Evolutionary conservation across 768 basidiomycete species (phyloP).

Genomic region (Inosperma sp.): DNA sequence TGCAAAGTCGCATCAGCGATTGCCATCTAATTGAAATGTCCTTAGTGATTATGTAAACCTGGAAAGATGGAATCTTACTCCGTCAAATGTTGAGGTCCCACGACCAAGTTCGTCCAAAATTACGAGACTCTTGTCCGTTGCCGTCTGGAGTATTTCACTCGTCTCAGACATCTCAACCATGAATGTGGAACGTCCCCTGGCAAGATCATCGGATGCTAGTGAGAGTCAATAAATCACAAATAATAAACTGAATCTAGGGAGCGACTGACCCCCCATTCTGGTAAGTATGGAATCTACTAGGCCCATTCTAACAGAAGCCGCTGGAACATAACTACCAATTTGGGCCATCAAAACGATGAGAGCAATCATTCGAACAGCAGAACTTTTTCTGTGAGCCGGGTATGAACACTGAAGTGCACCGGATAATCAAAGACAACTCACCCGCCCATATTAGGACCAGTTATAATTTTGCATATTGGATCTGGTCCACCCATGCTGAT

Average conservation of each 20-base stretch:
- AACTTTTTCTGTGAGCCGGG: slow-evolving; percentile 62
- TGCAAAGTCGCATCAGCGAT: slow-evolving; percentile 80
- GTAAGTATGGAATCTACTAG: slow-evolving; percentile 82
- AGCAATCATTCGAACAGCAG: slow-evolving; percentile 73
- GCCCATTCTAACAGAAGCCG: slow-evolving; percentile 64
- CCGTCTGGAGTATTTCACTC: slow-evolving; percentile 76
- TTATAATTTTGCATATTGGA: slow-evolving; percentile 64
- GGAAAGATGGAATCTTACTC: slow-evolving; percentile 38
- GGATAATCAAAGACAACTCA: slow-evolving; percentile 22
- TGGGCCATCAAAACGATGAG: slow-evolving; percentile 81
- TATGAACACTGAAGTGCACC: slow-evolving; percentile 1
- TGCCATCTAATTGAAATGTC: slow-evolving; percentile 57
- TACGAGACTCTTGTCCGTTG: slow-evolving; percentile 73
- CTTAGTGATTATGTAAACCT: not conserved
- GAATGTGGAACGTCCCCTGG: slow-evolving; percentile 85
- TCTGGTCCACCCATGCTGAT: slow-evolving; percentile 55
- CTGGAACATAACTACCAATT: slow-evolving; percentile 92
- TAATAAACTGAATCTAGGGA: not conserved
- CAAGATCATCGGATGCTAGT: slow-evolving; percentile 81
- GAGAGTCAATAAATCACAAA: slow-evolving; percentile 5
- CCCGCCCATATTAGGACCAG: slow-evolving; percentile 85
- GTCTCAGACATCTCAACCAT: slow-evolving; percentile 98
- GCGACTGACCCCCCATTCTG: slow-evolving; percentile 77
- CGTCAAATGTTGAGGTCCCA: slow-evolving; percentile 92
- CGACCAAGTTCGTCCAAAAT: slow-evolving; percentile 88